Evolutionary conservation across 805 yeast species (phyloP), one percentile per base, ranked within the genome.

Genomic region (Kuraishia molischiana): DNA sequence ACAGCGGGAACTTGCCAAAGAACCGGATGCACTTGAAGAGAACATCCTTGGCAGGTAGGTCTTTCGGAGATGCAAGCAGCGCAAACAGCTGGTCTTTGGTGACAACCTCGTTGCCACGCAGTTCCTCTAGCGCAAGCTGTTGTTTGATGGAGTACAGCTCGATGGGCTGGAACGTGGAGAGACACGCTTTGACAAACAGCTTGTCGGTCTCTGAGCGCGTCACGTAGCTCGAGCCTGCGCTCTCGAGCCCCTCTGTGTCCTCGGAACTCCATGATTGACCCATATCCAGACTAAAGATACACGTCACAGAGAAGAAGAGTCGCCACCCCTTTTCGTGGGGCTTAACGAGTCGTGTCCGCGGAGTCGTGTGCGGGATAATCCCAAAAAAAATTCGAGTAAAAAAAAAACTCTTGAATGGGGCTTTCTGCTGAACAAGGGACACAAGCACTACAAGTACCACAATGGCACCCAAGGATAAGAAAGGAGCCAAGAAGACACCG

Each of bases 1-100:
- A 40, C 38, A 74, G 62, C 0, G 85, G 85, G 46, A 69, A 72
- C 20, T 59, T 58, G 1, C 75, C 66, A 21, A 80, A 38, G 4
- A 64, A 62, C 22, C 56, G 52, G 13, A 74, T 51, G 4, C 71
- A 53, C 4, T 59, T 53, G 47, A 64, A 66, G 0, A 78, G 38
- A 2, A 67, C 26, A 5, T 57, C 52, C 1, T 60, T 49, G 1
- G 64, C 52, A 3, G 53, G 50, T 0, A 54, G 45, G 4, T 58
- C 51, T 1, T 45, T 51, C 1, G 72, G 70, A 2, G 72, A 39
- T 13, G 52, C 51, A 14, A 73, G 47, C 34, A 49, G 35, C 5
- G 43, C 29, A 8, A 50, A 45, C 19, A 70, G 38, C 15, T 56
- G 54, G 3, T 39, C 40, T 24, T 49, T 49, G 2, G 48, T 39